These are phyloP conservation scores for Flaveria trinervia DNA, from an alignment of 129 eudicot genomes.

Conservation along the genomic window DNA sequence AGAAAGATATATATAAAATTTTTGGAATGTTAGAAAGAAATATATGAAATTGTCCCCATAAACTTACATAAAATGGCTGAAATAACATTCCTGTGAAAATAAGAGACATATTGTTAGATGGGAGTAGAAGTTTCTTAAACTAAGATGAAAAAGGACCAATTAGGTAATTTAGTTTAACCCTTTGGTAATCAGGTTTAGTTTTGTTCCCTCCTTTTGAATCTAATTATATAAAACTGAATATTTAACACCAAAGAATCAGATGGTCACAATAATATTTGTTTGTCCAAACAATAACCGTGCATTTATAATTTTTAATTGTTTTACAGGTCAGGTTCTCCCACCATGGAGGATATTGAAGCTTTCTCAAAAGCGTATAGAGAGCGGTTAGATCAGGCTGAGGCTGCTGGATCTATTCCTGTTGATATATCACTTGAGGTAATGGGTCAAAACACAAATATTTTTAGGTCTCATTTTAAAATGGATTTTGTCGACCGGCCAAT, in stretches of 20 bases:
- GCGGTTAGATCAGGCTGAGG: constrained; percentile 67
- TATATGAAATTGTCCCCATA: too few relatives aligned
- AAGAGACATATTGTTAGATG: neutral
- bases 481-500: neutral
- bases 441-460: neutral
- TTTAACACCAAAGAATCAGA: neutral
- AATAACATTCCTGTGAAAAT: neutral
- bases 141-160: neutral
- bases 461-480: neutral
- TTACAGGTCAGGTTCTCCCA: constrained; percentile 88
- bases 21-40: too few relatives aligned
- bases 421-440: constrained; percentile 74
- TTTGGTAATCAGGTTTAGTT: constrained; percentile 3
- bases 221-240: neutral
- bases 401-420: constrained; percentile 61
- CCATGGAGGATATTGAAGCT: constrained; percentile 77
- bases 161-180: neutral
- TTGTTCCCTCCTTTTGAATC: neutral
- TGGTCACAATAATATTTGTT: neutral
- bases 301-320: neutral
- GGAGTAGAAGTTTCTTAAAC: neutral
- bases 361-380: constrained; percentile 65
- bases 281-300: neutral
- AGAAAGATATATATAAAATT: too few relatives aligned
- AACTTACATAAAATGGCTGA: neutral